phyloP scores from a whole-genome alignment of 1,284 basidiomycete species.

The Cryptococcus amylolentus region DNA sequence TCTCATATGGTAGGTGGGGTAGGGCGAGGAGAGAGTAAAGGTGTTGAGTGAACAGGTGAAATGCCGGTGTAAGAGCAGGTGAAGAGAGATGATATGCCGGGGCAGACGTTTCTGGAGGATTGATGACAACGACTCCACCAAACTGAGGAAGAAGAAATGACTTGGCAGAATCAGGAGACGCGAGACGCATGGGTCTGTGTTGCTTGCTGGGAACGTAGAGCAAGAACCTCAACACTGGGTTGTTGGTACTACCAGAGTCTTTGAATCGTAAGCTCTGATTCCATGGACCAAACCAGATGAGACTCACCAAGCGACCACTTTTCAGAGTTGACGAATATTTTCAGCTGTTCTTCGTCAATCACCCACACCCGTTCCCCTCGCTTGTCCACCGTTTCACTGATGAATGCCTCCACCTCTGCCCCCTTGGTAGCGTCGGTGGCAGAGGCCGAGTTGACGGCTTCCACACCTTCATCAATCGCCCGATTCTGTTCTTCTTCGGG shows the following conservation, averaged over 20 bases:
- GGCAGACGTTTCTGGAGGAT: slow-evolving; percentile 53
- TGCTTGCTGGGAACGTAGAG: slow-evolving; percentile 75
- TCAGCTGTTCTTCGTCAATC: slow-evolving; percentile 73
- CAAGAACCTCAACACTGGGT: slow-evolving; percentile 89
- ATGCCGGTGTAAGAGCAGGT: slow-evolving; percentile 56
- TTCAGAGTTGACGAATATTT: slow-evolving; percentile 90
- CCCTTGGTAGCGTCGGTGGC: slow-evolving; percentile 11
- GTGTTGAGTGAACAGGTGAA: slow-evolving; percentile 70
- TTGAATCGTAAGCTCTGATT: slow-evolving; percentile 1
- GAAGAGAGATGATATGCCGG: slow-evolving; percentile 24
- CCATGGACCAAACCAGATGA: slow-evolving; percentile 52
- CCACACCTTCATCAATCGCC: not conserved
- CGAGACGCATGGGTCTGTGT: slow-evolving; percentile 65
- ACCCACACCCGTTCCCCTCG: slow-evolving; percentile 53
- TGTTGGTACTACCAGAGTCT: slow-evolving; percentile 61
- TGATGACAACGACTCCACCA: slow-evolving; percentile 83
- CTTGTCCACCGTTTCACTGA: slow-evolving; percentile 16
- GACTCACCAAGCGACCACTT: slow-evolving; percentile 84
- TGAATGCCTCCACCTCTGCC: slow-evolving; percentile 7
- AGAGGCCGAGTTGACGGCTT: slow-evolving; percentile 2
- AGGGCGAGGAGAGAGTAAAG: slow-evolving; percentile 75
- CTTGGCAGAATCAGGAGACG: slow-evolving; percentile 47
- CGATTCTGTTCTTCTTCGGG: slow-evolving; percentile 29
- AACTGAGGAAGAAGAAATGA: slow-evolving; percentile 89
- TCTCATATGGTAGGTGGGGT: slow-evolving; percentile 56